These are phyloP conservation scores for Inga laurina DNA, from an alignment of 306 rosid species.

Conservation along the genomic window DNA sequence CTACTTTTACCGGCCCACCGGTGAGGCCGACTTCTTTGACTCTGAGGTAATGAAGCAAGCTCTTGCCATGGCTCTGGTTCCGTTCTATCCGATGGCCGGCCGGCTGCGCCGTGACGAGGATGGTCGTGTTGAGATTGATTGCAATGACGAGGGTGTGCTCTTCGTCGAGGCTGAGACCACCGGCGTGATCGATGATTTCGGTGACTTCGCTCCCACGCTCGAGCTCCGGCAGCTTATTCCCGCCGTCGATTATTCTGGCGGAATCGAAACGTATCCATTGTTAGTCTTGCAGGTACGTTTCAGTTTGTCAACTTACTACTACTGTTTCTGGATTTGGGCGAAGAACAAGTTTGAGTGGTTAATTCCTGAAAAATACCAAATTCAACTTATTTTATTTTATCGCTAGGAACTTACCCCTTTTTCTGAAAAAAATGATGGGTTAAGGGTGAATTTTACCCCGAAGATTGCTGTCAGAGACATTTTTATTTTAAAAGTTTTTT, in stretches of 20 bases:
- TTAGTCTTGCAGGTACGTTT: constrained; percentile 67
- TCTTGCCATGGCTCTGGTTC: constrained; percentile 65
- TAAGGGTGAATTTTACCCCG: no score
- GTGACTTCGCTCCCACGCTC: constrained; percentile 80
- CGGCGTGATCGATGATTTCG: constrained; percentile 63
- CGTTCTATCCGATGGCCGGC: constrained; percentile 84
- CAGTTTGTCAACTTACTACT: neutral
- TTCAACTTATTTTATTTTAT: neutral
- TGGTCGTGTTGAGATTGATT: constrained; percentile 78
- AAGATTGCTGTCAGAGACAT: no score
- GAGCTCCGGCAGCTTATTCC: constrained; percentile 82
- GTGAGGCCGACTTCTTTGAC: constrained; percentile 58
- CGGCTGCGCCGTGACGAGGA: constrained; percentile 68
- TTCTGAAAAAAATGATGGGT: no score
- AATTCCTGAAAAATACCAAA: neutral
- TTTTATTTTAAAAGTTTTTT: no score
- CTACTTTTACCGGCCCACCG: constrained; percentile 62
- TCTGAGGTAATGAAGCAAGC: constrained; percentile 53
- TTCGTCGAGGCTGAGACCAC: constrained; percentile 66
- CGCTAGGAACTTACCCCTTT: no score
- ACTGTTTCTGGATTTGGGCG: neutral
- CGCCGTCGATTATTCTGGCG: constrained; percentile 62
- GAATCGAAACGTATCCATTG: constrained; percentile 65
- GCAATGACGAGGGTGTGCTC: constrained; percentile 73
- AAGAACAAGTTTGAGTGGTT: neutral